phyloP scores from a whole-genome alignment of 1,139 yeast species.

The Yamadazyma atmosphaerica region DNA sequence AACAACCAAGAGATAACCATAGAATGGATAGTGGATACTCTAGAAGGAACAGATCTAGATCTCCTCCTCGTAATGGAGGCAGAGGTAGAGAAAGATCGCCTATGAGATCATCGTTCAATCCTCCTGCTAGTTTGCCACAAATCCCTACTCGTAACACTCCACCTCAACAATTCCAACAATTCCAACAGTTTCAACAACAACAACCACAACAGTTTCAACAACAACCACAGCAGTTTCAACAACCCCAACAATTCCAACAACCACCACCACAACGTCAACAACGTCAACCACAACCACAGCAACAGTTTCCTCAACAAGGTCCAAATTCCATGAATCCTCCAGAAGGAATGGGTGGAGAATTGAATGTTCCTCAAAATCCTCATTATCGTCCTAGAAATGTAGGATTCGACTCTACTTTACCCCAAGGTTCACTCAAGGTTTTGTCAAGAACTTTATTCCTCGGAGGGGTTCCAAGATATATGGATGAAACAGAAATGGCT shows the following conservation, averaged over 20 bases:
- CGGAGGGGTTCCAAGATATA: conserved; percentile 87
- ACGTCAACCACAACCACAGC: too few species aligned
- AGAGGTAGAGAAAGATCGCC: conserved; percentile 36
- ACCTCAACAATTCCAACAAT: conserved; percentile 14
- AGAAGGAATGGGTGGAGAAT: conserved; percentile 42
- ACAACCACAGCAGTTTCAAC: conserved; percentile 11
- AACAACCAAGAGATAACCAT: conserved; percentile 8
- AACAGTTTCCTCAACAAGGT: conserved; percentile 2
- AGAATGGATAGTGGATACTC: conserved; percentile 31
- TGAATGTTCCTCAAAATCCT: conserved; percentile 66
- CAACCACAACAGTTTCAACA: conserved; percentile 9
- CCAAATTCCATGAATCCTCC: conserved; percentile 9
- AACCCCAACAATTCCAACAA: conserved; percentile 9
- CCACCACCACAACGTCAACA: conserved; percentile 2
- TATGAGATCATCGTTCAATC: conserved; percentile 20
- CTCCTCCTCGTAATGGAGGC: conserved; percentile 40
- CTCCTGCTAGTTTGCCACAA: conserved; percentile 16
- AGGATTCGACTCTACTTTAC: conserved; percentile 67
- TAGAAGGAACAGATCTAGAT: conserved; percentile 58
- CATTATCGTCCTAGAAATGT: conserved; percentile 74
- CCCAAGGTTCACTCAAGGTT: conserved; percentile 81
- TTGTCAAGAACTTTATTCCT: conserved; percentile 86
- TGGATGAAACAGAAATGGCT: conserved; percentile 74
- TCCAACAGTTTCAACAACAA: conserved; percentile 12
- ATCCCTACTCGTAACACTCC: conserved; percentile 14